Conservation (phyloP, 305 asterid genomes). For the Salvia sclarea region DNA sequence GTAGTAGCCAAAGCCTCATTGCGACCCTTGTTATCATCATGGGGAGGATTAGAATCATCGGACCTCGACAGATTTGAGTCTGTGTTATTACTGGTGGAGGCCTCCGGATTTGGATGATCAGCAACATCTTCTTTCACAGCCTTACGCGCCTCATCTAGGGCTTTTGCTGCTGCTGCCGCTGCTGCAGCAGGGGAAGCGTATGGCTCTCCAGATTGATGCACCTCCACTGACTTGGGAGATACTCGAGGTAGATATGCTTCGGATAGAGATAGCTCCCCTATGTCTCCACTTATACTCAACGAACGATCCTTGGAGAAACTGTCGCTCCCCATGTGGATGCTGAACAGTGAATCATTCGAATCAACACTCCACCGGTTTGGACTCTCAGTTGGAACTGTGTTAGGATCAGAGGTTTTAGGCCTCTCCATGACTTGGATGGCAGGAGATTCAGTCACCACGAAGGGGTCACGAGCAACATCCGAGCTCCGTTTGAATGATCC, state of each 20-base stretch:
- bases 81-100: not conserved
- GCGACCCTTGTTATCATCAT: not conserved
- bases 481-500: not conserved
- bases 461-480: not conserved
- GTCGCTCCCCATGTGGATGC: conserved; percentile 19
- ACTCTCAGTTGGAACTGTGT: not conserved
- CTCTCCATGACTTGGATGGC: conserved; percentile 27
- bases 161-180: not conserved
- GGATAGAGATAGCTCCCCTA: conserved; percentile 19
- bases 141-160: not conserved
- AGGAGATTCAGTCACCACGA: conserved; percentile 18
- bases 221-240: not conserved
- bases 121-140: not conserved
- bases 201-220: not conserved
- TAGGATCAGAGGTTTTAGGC: conserved; percentile 2
- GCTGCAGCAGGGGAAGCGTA: not conserved
- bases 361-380: conserved; percentile 19
- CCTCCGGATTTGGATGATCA: not conserved
- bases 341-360: conserved; percentile 29
- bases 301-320: conserved; percentile 20
- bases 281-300: conserved; percentile 11
- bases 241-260: conserved; percentile 16
- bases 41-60: not conserved
- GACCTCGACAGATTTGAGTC: not conserved
- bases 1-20: not conserved